These are phyloP conservation scores for Barnettozyma wickerhamii DNA, from an alignment of 805 yeast species.

Conservation along the genomic window DNA sequence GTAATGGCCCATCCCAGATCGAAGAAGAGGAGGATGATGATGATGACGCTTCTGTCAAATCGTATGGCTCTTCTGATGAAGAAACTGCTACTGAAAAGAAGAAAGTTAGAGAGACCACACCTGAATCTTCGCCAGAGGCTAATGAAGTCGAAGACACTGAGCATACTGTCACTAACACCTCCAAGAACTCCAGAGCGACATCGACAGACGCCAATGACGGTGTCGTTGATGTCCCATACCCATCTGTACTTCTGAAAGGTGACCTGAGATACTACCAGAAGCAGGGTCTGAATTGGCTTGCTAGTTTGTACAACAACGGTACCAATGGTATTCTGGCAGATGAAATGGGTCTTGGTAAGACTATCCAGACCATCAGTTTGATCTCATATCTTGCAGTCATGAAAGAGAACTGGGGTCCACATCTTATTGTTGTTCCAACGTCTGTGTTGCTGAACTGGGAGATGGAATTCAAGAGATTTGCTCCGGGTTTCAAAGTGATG, in stretches of 20 bases:
- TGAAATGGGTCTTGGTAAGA: conserved; percentile 98
- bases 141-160: neutral
- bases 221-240: conserved; percentile 72
- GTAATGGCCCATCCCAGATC: conserved; percentile 22
- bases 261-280: conserved; percentile 86
- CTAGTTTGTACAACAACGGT: conserved; percentile 83
- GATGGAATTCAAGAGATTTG: conserved; percentile 97
- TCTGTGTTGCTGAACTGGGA: conserved; percentile 98
- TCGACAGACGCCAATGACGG: conserved; percentile 27
- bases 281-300: conserved; percentile 96
- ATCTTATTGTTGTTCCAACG: conserved; percentile 93
- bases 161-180: neutral
- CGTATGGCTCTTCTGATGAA: conserved; percentile 22
- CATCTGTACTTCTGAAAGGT: conserved; percentile 69
- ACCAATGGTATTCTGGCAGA: conserved; percentile 98
- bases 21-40: conserved; percentile 34
- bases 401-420: conserved; percentile 97
- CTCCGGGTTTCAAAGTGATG: conserved; percentile 94
- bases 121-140: conserved; percentile 10
- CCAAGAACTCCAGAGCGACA: conserved; percentile 14
- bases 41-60: conserved; percentile 33
- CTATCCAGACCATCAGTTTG: conserved; percentile 91
- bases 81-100: conserved; percentile 19
- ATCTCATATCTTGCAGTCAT: conserved; percentile 88
- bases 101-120: conserved; percentile 24